phyloP scores from a whole-genome alignment of 2,329 filamentous ascomycete species.

The Cordyceps cicadae region DNA sequence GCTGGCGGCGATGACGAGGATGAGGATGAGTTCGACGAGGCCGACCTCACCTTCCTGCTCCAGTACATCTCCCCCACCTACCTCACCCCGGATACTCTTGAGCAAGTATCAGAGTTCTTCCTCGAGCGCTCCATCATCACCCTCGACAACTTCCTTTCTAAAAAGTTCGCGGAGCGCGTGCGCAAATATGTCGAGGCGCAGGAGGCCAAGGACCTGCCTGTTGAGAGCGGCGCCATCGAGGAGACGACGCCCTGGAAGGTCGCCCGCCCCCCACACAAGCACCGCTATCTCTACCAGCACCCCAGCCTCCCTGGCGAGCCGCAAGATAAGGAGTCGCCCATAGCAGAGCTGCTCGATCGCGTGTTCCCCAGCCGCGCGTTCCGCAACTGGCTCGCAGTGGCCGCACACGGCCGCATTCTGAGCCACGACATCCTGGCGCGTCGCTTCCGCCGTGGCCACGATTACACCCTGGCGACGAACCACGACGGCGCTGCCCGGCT shows the following conservation, averaged over 20 bases:
- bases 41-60: conserved; percentile 81
- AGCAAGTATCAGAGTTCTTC: conserved; percentile 73
- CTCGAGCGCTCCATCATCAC: conserved; percentile 76
- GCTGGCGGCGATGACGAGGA: neutral
- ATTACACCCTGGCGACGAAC: conserved; percentile 88
- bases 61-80: conserved; percentile 87
- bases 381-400: conserved; percentile 78
- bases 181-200: conserved; percentile 60
- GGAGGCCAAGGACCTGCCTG: conserved; percentile 42
- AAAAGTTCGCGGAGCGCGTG: conserved; percentile 68
- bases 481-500: conserved; percentile 71
- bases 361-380: conserved; percentile 81
- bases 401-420: conserved; percentile 66
- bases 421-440: conserved; percentile 73
- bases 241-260: conserved; percentile 59
- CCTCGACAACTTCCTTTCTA: conserved; percentile 67
- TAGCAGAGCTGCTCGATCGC: conserved; percentile 71
- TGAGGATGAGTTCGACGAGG: conserved; percentile 58
- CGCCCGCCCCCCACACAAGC: conserved; percentile 86
- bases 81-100: conserved; percentile 82
- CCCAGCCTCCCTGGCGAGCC: conserved; percentile 31
- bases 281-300: conserved; percentile 80
- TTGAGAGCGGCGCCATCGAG: conserved; percentile 48
- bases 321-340: conserved; percentile 41
- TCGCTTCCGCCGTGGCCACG: conserved; percentile 75